Evolutionary conservation across 2,329 filamentous ascomycete genomes (phyloP), one percentile per base, ranked within the genome.

Genomic region (Penicillium decumbens): DNA sequence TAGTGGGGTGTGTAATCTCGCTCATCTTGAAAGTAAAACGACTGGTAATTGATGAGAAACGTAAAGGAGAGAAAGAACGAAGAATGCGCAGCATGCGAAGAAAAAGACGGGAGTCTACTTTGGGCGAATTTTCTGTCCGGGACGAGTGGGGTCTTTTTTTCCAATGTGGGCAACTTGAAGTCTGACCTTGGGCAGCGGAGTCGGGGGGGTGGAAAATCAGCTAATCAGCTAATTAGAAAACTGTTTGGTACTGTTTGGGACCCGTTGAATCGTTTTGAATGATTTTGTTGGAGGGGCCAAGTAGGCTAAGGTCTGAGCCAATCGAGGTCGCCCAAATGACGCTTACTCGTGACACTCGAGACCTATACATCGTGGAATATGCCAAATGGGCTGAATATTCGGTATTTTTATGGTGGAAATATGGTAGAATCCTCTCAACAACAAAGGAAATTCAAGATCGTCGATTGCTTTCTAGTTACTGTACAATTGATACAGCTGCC

Each of bases 1-100:
- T 89, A 69, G 85, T 88, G 71, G 83, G 82, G 79, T 89, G 85
- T 61, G 79, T 80, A 73, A 88, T 81, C 68, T 88, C 80, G 72
- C 77, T 75, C 85, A 88, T 88, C 65, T 40, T 48, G 43, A 55
- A 58, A 43, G 53, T 53, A 53, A 30, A 45, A 39, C 48, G 50
- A 55, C 41, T 47, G 44, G 39, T 32, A 47, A 47, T 24, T 41
- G 54, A 45, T 43, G 43, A 51, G 49, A 48, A 43, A 50, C 52
- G 49, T 55, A 40, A 41, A 45, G 51, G 55, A 58, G 48, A 52
- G 55, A 59, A 51, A 58, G 43, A 51, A 37, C 15, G 33, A 47
- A 44, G 51, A 44, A 51, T 48, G 46, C 60, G 55, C 43, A 53
- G 47, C 57, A 60, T 58, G 45, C 49, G 54, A 58, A 54, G 52